A percentile compares a stretch with the other conserved stretches of the same genome.
phyloP scores from a whole-genome alignment of 805 yeast species.

The Schwanniomyces polymorphus region DNA sequence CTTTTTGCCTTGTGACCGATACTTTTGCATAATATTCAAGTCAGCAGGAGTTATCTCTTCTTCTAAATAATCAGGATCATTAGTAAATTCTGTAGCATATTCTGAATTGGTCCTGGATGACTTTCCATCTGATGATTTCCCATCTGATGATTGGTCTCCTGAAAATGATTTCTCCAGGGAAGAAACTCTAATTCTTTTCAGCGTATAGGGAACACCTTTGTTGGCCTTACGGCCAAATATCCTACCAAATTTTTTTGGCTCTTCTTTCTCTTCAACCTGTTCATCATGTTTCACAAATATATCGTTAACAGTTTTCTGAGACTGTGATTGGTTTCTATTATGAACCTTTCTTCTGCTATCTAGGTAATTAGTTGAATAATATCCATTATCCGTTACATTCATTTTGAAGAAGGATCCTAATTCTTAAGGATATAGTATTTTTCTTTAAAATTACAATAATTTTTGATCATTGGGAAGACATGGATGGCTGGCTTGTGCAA shows the following conservation, averaged over 20 bases:
- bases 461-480: neutral
- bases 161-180: neutral
- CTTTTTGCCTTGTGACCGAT: neutral
- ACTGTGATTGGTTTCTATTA: neutral
- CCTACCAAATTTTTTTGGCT: neutral
- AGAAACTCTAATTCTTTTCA: neutral
- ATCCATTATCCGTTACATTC: slow-evolving; percentile 45
- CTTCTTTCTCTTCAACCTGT: neutral
- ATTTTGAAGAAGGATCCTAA: slow-evolving; percentile 10
- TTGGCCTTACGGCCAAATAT: neutral
- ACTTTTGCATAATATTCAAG: slow-evolving; percentile 22
- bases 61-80: slow-evolving; percentile 24
- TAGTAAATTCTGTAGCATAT: neutral
- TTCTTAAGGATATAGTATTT: neutral
- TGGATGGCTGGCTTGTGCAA: slow-evolving; percentile 2
- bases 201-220: neutral
- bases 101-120: slow-evolving; percentile 5
- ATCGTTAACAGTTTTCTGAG: neutral
- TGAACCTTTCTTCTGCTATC: slow-evolving; percentile 14
- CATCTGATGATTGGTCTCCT: neutral
- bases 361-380: slow-evolving; percentile 36
- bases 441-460: neutral
- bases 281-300: neutral
- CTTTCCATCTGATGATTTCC: slow-evolving; percentile 7
- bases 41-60: slow-evolving; percentile 43